Evolutionary conservation across 1,284 basidiomycete genomes (phyloP).

Genomic region (Dichomitus squalens): DNA sequence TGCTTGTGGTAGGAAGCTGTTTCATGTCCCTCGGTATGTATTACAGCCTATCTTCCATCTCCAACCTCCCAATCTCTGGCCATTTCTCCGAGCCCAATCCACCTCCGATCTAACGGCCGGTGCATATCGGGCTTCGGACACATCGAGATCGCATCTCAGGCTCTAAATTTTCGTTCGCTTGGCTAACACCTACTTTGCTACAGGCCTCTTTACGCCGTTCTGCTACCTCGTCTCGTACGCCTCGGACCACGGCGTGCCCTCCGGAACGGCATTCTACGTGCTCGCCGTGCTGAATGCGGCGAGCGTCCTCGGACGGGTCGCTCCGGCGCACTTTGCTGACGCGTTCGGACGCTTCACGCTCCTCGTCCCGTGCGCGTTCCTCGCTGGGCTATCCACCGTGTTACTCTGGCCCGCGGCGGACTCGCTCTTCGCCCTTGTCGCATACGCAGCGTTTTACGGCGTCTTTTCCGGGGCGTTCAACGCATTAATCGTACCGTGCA

Average conservation of each 20-base stretch:
- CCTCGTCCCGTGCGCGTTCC: slow-evolving; percentile 59
- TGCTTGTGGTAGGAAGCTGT: slow-evolving; percentile 34
- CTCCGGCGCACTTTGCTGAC: slow-evolving; percentile 65
- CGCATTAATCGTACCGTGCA: slow-evolving; percentile 35
- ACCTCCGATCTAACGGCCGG: background rate
- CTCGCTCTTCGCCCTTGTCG: slow-evolving; percentile 38
- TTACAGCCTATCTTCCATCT: background rate
- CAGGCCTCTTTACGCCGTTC: slow-evolving; percentile 63
- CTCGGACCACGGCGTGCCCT: slow-evolving; percentile 18
- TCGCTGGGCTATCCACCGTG: slow-evolving; percentile 58
- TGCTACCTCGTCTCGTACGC: slow-evolving; percentile 33
- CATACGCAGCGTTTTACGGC: slow-evolving; percentile 61
- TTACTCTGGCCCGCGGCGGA: slow-evolving; percentile 55
- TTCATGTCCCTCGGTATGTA: slow-evolving; percentile 35
- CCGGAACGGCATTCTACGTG: slow-evolving; percentile 43
- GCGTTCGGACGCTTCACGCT: slow-evolving; percentile 57
- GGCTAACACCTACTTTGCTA: background rate
- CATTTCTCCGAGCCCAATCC: slow-evolving; percentile 1
- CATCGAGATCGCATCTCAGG: background rate
- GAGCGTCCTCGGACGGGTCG: slow-evolving; percentile 58
- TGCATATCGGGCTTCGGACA: slow-evolving; percentile 2
- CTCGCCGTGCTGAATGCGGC: slow-evolving; percentile 67
- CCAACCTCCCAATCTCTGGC: background rate
- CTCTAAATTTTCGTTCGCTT: background rate
- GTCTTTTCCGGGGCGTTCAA: slow-evolving; percentile 39